A percentile compares a stretch with the other conserved stretches of the same genome.
These are phyloP conservation scores for Aspergillus sp. DNA, from an alignment of 2,329 filamentous ascomycete species.

Conservation along the genomic window DNA sequence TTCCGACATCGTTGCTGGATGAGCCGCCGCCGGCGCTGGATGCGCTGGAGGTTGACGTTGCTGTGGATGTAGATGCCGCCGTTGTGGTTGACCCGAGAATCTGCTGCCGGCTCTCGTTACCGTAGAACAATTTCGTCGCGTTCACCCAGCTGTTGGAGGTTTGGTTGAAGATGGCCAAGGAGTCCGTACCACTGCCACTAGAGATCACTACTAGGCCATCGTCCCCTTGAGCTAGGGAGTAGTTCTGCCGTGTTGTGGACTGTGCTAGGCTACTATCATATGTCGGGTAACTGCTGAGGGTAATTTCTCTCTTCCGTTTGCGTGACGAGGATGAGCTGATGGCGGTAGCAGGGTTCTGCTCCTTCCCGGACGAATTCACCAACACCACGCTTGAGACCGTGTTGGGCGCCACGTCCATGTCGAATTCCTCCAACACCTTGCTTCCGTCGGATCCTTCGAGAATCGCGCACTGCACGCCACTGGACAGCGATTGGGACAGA, in stretches of 20 bases:
- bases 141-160: slow-evolving; percentile 77
- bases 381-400: slow-evolving; percentile 70
- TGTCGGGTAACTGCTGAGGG: slow-evolving; percentile 67
- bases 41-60: slow-evolving; percentile 29
- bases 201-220: slow-evolving; percentile 71
- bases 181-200: slow-evolving; percentile 68
- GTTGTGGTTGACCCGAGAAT: slow-evolving; percentile 25
- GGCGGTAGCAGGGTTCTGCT: background rate
- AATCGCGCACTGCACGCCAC: slow-evolving; percentile 63
- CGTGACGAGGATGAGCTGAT: slow-evolving; percentile 35
- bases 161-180: slow-evolving; percentile 76
- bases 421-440: slow-evolving; percentile 76
- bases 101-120: slow-evolving; percentile 45
- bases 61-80: slow-evolving; percentile 32
- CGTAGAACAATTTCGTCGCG: slow-evolving; percentile 63
- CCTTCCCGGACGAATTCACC: slow-evolving; percentile 58
- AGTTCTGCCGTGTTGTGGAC: slow-evolving; percentile 63
- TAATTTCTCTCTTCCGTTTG: slow-evolving; percentile 54
- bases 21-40: slow-evolving; percentile 33
- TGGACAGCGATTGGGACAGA: slow-evolving; percentile 62
- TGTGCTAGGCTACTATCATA: slow-evolving; percentile 79
- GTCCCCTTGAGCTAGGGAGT: slow-evolving; percentile 68
- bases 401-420: slow-evolving; percentile 74
- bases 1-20: slow-evolving; percentile 42
- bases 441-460: slow-evolving; percentile 73